phyloP scores from a whole-genome alignment of 108 stramenopile genomes.

The Aurantiochytrium sp. region DNA sequence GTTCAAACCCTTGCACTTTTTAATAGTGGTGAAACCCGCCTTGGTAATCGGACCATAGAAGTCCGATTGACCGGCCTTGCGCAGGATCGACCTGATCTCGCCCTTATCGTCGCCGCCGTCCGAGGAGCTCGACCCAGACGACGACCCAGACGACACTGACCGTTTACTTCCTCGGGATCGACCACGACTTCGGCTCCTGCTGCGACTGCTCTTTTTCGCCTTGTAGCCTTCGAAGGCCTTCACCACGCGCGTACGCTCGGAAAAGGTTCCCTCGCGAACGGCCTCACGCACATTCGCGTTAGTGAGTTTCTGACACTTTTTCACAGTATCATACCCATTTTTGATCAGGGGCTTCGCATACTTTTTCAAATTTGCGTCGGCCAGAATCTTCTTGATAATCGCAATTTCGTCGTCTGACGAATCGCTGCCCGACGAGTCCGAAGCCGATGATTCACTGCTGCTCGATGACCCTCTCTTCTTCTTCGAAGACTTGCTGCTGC shows the following conservation, averaged over 20 bases:
- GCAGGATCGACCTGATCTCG: not conserved
- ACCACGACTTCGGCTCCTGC: not conserved
- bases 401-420: not conserved
- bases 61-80: not conserved
- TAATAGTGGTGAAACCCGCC: not conserved
- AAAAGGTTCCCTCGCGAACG: not conserved
- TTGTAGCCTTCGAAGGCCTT: not conserved
- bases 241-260: not conserved
- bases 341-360: not conserved
- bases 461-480: not conserved
- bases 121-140: not conserved
- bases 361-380: not conserved
- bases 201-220: not conserved
- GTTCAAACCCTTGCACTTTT: not conserved
- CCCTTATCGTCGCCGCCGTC: not conserved
- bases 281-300: not conserved
- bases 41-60: not conserved
- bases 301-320: not conserved
- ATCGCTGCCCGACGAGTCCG: too few relatives aligned
- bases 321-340: not conserved
- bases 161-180: not conserved
- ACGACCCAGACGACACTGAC: not conserved
- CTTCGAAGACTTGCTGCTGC: not conserved
- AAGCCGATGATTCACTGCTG: not conserved
- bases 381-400: not conserved